A percentile compares a stretch with the other conserved stretches of the same genome.
phyloP scores from a whole-genome alignment of 331 rosid genomes.

The Quercus phellos region DNA sequence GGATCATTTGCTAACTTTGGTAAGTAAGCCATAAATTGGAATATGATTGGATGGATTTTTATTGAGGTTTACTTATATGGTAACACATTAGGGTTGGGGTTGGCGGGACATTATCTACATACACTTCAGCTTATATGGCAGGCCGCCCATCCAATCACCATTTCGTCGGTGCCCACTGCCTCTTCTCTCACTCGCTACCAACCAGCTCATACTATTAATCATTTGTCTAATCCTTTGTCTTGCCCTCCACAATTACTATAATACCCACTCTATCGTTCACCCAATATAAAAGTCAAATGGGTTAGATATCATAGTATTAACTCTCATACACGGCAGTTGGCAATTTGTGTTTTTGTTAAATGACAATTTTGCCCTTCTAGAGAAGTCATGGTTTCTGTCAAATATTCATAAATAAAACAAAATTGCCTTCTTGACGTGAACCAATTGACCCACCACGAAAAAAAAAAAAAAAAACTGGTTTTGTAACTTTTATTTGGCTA shows the following conservation, averaged over 20 bases:
- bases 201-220: slow-evolving; percentile 41
- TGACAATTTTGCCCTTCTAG: neutral
- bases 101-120: slow-evolving; percentile 36
- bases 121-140: neutral
- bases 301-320: neutral
- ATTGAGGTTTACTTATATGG: too few species aligned
- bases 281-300: neutral
- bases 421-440: too few species aligned
- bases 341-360: neutral
- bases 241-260: neutral
- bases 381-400: too few species aligned
- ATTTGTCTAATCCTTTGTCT: slow-evolving; percentile 12
- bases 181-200: slow-evolving; percentile 35
- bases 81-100: slow-evolving; percentile 6
- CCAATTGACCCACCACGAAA: too few species aligned
- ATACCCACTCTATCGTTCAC: slow-evolving; percentile 18
- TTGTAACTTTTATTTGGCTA: too few species aligned
- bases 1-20: too few species aligned
- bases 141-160: slow-evolving; percentile 54
- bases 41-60: too few species aligned
- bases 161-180: slow-evolving; percentile 57
- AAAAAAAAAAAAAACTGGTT: too few species aligned
- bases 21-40: too few species aligned
- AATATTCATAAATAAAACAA: too few species aligned
- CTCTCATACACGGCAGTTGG: too few species aligned